These are phyloP conservation scores for Borealophlyctis nickersoniae DNA, from an alignment of 192 early-diverging fungal species.

Conservation along the genomic window DNA sequence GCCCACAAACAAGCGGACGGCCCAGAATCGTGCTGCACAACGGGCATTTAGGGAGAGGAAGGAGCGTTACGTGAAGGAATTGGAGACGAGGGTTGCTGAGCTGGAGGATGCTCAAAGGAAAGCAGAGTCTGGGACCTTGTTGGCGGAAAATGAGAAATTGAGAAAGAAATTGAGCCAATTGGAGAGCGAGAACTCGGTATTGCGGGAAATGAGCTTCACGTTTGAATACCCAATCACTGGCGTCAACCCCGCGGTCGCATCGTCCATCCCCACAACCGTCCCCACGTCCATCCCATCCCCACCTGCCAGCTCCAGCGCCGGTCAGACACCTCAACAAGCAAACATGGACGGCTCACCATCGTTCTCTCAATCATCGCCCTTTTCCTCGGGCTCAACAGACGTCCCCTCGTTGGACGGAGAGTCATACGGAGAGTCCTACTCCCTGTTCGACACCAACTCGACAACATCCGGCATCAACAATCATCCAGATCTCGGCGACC, in stretches of 20 bases:
- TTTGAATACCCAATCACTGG: slow-evolving; percentile 17
- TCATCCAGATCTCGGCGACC: background rate
- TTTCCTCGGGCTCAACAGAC: slow-evolving; percentile 6
- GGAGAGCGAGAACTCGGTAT: slow-evolving; percentile 22
- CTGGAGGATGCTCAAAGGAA: slow-evolving; percentile 27
- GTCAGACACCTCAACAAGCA: background rate
- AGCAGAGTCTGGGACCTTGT: slow-evolving; percentile 11
- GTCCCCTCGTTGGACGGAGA: slow-evolving; percentile 10
- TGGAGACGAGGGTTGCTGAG: slow-evolving; percentile 30
- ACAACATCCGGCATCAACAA: too few relatives aligned
- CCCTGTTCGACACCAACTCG: slow-evolving; percentile 34
- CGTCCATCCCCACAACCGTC: background rate
- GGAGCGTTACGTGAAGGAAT: slow-evolving; percentile 38
- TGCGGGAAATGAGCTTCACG: slow-evolving; percentile 21
- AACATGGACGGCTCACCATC: slow-evolving; percentile 2
- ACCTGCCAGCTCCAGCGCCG: background rate
- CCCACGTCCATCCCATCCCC: background rate
- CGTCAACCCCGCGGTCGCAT: background rate
- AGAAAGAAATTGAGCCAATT: slow-evolving; percentile 16
- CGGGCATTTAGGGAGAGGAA: slow-evolving; percentile 45
- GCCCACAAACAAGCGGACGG: slow-evolving; percentile 42
- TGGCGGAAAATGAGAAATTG: slow-evolving; percentile 22
- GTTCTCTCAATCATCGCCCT: slow-evolving; percentile 7
- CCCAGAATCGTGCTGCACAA: slow-evolving; percentile 46
- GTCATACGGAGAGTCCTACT: slow-evolving; percentile 14